phyloP scores from a whole-genome alignment of 2,329 filamentous ascomycete genomes.

The Colletotrichum trifolii region DNA sequence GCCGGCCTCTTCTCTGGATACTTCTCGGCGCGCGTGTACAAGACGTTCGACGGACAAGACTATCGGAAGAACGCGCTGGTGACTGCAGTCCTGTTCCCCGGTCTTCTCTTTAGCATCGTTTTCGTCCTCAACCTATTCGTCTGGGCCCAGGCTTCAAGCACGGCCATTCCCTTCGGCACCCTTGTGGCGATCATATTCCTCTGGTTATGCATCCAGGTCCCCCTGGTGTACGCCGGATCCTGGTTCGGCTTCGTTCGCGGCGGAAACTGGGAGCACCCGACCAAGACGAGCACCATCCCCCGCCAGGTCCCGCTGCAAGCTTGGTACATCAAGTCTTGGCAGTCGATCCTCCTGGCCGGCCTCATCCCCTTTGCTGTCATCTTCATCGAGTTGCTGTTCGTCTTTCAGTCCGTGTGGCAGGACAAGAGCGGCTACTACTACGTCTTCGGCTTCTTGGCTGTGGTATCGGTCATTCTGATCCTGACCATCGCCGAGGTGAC shows the following conservation, averaged over 20 bases:
- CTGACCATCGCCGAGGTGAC: constrained; percentile 86
- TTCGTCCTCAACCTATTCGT: constrained; percentile 90
- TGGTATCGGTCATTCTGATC: constrained; percentile 77
- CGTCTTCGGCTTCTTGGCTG: constrained; percentile 85
- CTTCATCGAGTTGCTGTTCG: constrained; percentile 87
- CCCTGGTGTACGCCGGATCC: constrained; percentile 83
- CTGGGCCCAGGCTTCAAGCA: constrained; percentile 90
- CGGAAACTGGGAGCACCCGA: constrained; percentile 82
- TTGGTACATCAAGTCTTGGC: constrained; percentile 77
- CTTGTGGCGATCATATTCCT: constrained; percentile 77
- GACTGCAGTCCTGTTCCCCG: constrained; percentile 83
- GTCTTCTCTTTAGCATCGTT: constrained; percentile 77
- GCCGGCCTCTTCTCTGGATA: constrained; percentile 88
- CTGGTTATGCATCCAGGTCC: constrained; percentile 88
- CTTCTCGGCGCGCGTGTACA: constrained; percentile 85
- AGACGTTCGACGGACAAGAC: constrained; percentile 80
- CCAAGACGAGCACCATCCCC: constrained; percentile 77
- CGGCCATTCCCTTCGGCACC: constrained; percentile 85
- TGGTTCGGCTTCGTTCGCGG: constrained; percentile 79
- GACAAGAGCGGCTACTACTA: constrained; percentile 95
- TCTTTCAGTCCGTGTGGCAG: constrained; percentile 89
- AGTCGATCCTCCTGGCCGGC: constrained; percentile 77
- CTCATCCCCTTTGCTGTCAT: constrained; percentile 87
- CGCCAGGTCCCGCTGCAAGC: constrained; percentile 79
- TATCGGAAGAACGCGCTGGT: constrained; percentile 82